phyloP scores from a whole-genome alignment of 164 flowering plant genomes.

The Piper longum region DNA sequence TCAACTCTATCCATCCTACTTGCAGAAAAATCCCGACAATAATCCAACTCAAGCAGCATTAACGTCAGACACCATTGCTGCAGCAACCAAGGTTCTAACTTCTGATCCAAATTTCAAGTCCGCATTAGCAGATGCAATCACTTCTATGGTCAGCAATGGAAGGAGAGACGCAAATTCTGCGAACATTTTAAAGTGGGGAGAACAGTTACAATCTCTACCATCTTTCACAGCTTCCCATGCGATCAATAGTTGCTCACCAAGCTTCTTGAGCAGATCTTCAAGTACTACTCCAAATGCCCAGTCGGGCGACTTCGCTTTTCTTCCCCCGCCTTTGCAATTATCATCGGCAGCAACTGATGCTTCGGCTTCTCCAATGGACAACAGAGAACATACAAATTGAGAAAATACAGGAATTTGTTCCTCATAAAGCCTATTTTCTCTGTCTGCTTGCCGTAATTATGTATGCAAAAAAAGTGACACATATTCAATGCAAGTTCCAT shows the following conservation, averaged over 20 bases:
- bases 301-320: constrained; percentile 24
- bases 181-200: constrained; percentile 25
- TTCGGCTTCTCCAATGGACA: constrained; percentile 15
- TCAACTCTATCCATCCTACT: constrained; percentile 15
- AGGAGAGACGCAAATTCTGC: neutral
- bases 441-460: no score
- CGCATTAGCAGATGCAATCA: constrained; percentile 58
- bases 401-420: no score
- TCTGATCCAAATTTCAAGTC: constrained; percentile 77
- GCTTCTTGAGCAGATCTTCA: constrained; percentile 26
- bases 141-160: constrained; percentile 38
- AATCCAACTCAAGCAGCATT: constrained; percentile 9
- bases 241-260: constrained; percentile 26
- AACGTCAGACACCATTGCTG: constrained; percentile 34
- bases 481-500: no score
- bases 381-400: constrained; percentile 14
- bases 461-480: no score
- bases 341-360: constrained; percentile 17
- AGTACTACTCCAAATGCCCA: constrained; percentile 23
- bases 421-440: no score
- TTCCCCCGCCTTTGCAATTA: constrained; percentile 27
- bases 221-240: constrained; percentile 14
- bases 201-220: constrained; percentile 15
- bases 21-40: neutral
- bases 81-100: constrained; percentile 76